A percentile compares a stretch with the other conserved stretches of the same genome.
These are phyloP conservation scores for Incumbomyces delicatus DNA, from an alignment of 2,329 filamentous ascomycete species.

Conservation along the genomic window DNA sequence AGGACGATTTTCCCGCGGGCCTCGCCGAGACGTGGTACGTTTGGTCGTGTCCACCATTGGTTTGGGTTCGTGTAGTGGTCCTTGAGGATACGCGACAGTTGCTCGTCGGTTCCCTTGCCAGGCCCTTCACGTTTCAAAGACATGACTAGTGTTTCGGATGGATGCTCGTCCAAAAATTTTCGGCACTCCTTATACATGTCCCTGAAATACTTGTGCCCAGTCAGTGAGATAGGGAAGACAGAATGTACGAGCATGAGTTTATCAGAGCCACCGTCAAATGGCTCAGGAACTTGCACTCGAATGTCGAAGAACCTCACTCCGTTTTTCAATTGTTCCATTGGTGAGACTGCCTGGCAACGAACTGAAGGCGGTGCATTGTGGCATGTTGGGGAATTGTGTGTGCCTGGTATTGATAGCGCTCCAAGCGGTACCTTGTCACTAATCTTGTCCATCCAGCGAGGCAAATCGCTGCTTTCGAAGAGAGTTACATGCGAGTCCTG, in stretches of 20 bases:
- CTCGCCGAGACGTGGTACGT: constrained; percentile 68
- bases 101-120: constrained; percentile 66
- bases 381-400: constrained; percentile 86
- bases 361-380: constrained; percentile 82
- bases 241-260: constrained; percentile 76
- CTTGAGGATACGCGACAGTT: constrained; percentile 64
- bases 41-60: constrained; percentile 70
- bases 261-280: constrained; percentile 50
- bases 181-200: constrained; percentile 62
- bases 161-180: constrained; percentile 65
- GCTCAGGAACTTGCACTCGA: constrained; percentile 59
- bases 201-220: constrained; percentile 68
- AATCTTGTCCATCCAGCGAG: constrained; percentile 73
- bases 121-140: constrained; percentile 86
- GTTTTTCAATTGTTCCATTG: constrained; percentile 71
- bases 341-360: constrained; percentile 74
- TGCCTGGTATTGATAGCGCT: constrained; percentile 80
- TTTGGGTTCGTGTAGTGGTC: constrained; percentile 57
- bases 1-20: constrained; percentile 75
- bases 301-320: constrained; percentile 93
- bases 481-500: constrained; percentile 48
- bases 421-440: constrained; percentile 63
- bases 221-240: constrained; percentile 78
- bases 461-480: constrained; percentile 59
- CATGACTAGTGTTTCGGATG: constrained; percentile 73